phyloP scores from a whole-genome alignment of 208 protist genomes.

The Angomonas deanei region DNA sequence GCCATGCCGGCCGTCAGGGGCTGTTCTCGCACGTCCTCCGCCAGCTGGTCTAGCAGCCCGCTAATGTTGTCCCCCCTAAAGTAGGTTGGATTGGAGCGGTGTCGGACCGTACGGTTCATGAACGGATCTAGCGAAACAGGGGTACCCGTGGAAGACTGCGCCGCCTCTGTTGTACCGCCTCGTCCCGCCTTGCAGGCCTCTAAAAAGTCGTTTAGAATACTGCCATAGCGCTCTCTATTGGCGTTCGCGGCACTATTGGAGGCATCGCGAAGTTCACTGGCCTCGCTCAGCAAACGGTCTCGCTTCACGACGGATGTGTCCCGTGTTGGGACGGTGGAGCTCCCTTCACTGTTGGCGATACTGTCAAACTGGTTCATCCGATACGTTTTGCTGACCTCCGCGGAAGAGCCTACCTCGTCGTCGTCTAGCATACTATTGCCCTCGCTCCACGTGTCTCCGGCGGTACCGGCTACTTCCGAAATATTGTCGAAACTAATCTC shows the following conservation, averaged over 20 bases:
- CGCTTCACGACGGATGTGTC: neutral
- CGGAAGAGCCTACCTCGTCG: neutral
- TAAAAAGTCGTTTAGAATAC: neutral
- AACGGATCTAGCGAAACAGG: neutral
- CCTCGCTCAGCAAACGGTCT: too few species aligned
- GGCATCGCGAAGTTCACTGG: too few species aligned
- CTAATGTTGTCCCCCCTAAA: slow-evolving; percentile 1
- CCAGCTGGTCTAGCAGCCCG: neutral
- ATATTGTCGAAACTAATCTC: too few species aligned
- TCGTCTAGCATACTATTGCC: neutral
- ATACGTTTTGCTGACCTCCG: neutral
- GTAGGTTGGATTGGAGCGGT: neutral
- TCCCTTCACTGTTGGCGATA: neutral
- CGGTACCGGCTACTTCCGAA: too few species aligned
- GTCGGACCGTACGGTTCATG: neutral
- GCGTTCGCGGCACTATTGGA: too few species aligned
- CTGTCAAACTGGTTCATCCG: neutral
- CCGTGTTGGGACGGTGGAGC: neutral
- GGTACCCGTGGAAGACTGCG: too few species aligned
- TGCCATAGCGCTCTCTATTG: too few species aligned
- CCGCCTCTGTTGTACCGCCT: neutral
- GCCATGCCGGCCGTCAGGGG: neutral
- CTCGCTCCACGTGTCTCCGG: too few species aligned
- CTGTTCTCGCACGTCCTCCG: neutral
- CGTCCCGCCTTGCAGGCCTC: neutral